phyloP scores from a whole-genome alignment of 2,329 filamentous ascomycete genomes.

The Thermoascus crustaceus region DNA sequence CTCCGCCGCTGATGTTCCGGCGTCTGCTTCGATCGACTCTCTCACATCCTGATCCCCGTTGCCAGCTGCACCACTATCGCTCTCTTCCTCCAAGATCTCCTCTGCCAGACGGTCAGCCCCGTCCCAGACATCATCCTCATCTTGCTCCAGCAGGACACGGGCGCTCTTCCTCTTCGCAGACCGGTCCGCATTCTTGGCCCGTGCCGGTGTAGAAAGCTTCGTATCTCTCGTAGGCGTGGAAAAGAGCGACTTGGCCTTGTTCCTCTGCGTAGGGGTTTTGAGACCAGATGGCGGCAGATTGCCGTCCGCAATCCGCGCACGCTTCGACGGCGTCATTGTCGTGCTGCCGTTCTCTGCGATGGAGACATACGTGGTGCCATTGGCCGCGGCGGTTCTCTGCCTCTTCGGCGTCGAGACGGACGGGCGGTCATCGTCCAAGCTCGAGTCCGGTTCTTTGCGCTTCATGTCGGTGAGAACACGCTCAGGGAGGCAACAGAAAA shows the following conservation, averaged over 20 bases:
- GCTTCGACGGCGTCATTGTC: slow-evolving; percentile 20
- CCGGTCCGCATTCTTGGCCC: slow-evolving; percentile 65
- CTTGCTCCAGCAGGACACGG: slow-evolving; percentile 63
- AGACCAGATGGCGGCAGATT: slow-evolving; percentile 26
- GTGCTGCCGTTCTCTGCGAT: too few relatives aligned
- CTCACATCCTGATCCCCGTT: slow-evolving; percentile 17
- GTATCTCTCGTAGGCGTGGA: slow-evolving; percentile 32
- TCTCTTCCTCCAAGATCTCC: slow-evolving; percentile 53
- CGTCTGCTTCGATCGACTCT: slow-evolving; percentile 24
- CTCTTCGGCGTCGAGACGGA: slow-evolving; percentile 33
- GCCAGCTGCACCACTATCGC: slow-evolving; percentile 18
- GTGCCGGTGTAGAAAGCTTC: slow-evolving; percentile 48
- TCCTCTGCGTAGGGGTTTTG: slow-evolving; percentile 30
- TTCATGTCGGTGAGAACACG: slow-evolving; percentile 28
- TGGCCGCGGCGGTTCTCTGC: slow-evolving; percentile 20
- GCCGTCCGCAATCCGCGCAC: slow-evolving; percentile 14
- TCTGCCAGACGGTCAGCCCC: slow-evolving; percentile 61
- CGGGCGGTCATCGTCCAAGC: slow-evolving; percentile 24
- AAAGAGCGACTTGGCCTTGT: slow-evolving; percentile 30
- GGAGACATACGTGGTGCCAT: slow-evolving; percentile 22
- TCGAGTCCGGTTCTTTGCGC: slow-evolving; percentile 33
- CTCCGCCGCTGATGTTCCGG: slow-evolving; percentile 34
- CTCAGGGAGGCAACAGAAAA: slow-evolving; percentile 10
- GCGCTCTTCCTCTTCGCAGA: slow-evolving; percentile 84
- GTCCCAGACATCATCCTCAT: slow-evolving; percentile 56